These are phyloP conservation scores for Porogramme epimiltina DNA, from an alignment of 1,284 basidiomycete species.

Conservation along the genomic window DNA sequence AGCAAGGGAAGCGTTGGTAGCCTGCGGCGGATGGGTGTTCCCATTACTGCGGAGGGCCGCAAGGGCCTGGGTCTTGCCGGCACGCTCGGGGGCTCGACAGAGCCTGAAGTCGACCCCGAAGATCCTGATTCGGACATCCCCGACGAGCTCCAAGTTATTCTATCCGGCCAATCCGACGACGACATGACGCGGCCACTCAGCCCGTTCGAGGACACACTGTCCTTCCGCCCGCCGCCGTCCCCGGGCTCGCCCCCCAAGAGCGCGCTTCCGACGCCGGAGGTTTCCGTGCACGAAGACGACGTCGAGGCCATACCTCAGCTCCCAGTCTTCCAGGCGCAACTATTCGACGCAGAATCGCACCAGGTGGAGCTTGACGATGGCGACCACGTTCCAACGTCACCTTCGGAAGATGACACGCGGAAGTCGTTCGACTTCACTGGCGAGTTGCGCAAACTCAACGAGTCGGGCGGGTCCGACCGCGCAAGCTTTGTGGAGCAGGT, in stretches of 20 bases:
- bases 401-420: conserved; percentile 62
- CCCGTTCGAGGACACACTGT: conserved; percentile 31
- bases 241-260: conserved; percentile 44
- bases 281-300: background rate
- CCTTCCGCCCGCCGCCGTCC: conserved; percentile 36
- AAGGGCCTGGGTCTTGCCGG: conserved; percentile 61
- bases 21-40: conserved; percentile 27
- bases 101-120: conserved; percentile 47
- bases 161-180: conserved; percentile 49
- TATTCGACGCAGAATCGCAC: conserved; percentile 48
- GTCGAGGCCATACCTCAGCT: conserved; percentile 16
- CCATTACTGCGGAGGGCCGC: conserved; percentile 52
- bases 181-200: conserved; percentile 13
- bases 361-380: conserved; percentile 50
- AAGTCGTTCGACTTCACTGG: conserved; percentile 87
- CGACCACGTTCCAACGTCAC: conserved; percentile 22
- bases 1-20: conserved; percentile 30
- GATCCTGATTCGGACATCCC: conserved; percentile 78
- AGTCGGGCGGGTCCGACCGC: conserved; percentile 67
- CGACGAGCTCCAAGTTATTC: conserved; percentile 66
- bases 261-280: conserved; percentile 39
- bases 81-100: conserved; percentile 59
- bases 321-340: conserved; percentile 47
- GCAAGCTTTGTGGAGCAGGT: conserved; percentile 82
- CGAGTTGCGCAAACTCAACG: conserved; percentile 71